These are phyloP conservation scores for Canna indica DNA, from an alignment of 176 grass and related monocot genomes.

Conservation along the genomic window DNA sequence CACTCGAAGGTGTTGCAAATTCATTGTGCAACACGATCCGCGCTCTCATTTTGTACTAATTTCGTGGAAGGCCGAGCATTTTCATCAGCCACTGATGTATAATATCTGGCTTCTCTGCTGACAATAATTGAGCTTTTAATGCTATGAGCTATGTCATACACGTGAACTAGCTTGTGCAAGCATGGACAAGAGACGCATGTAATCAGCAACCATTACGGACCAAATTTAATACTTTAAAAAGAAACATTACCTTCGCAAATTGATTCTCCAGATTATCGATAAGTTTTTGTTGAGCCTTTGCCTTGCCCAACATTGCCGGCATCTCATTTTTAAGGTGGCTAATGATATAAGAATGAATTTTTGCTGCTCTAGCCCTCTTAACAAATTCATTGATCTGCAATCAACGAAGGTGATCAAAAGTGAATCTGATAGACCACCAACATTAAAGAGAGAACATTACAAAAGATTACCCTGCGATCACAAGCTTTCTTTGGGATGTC, in stretches of 20 bases:
- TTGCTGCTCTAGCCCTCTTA: constrained; percentile 86
- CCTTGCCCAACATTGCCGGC: constrained; percentile 90
- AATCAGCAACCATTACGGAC: not conserved
- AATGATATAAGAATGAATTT: constrained; percentile 93
- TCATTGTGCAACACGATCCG: too few species aligned
- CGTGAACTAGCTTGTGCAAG: too few species aligned
- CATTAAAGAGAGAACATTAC: not conserved
- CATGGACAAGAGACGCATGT: not conserved
- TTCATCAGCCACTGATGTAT: too few species aligned
- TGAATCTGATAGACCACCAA: not conserved
- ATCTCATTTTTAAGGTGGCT: constrained; percentile 87
- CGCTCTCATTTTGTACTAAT: too few species aligned
- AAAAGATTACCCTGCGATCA: constrained; percentile 55
- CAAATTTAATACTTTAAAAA: not conserved
- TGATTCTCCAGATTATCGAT: constrained; percentile 67
- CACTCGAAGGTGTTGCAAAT: too few species aligned
- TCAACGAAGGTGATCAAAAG: not conserved
- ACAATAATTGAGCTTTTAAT: too few species aligned
- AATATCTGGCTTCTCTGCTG: too few species aligned
- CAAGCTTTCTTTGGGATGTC: constrained; percentile 99
- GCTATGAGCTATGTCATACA: too few species aligned
- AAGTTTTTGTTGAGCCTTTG: constrained; percentile 85
- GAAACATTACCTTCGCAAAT: constrained; percentile 58
- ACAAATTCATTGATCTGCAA: constrained; percentile 94
- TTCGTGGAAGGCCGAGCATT: too few species aligned